Conservation (phyloP, 441 rosid genomes). For the Pelargonium citronellum region DNA sequence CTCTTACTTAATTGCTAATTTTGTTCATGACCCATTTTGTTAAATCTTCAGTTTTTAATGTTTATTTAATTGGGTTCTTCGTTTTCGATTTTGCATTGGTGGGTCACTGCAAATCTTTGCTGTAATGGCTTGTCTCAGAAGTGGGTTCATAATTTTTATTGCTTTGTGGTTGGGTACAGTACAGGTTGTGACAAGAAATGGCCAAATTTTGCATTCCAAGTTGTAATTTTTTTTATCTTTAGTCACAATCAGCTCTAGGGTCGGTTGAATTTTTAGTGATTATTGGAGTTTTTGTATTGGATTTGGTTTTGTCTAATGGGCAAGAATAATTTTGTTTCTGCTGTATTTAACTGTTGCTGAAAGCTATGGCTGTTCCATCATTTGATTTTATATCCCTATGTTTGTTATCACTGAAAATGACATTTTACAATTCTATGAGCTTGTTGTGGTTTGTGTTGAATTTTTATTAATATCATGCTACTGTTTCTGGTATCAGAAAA, state of each 20-base stretch:
- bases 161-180: not conserved
- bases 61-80: constrained; percentile 18
- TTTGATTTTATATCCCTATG: constrained; percentile 15
- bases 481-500: constrained; percentile 21
- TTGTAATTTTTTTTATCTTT: constrained; percentile 12
- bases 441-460: constrained; percentile 9
- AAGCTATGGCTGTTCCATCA: constrained; percentile 25
- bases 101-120: constrained; percentile 33
- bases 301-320: not conserved
- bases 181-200: not conserved
- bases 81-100: constrained; percentile 18
- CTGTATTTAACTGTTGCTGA: constrained; percentile 15
- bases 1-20: not conserved
- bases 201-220: constrained; percentile 19
- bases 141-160: constrained; percentile 10
- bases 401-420: constrained; percentile 32
- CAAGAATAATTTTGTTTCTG: not conserved
- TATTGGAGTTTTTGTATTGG: constrained; percentile 8
- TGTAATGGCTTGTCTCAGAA: constrained; percentile 11
- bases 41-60: constrained; percentile 21
- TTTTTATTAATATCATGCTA: constrained; percentile 27
- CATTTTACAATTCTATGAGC: constrained; percentile 22
- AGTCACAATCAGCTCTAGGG: constrained; percentile 14
- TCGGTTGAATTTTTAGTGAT: constrained; percentile 15
- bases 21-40: constrained; percentile 35